phyloP scores from a whole-genome alignment of 345 rosid species.

The Turnera subulata region DNA sequence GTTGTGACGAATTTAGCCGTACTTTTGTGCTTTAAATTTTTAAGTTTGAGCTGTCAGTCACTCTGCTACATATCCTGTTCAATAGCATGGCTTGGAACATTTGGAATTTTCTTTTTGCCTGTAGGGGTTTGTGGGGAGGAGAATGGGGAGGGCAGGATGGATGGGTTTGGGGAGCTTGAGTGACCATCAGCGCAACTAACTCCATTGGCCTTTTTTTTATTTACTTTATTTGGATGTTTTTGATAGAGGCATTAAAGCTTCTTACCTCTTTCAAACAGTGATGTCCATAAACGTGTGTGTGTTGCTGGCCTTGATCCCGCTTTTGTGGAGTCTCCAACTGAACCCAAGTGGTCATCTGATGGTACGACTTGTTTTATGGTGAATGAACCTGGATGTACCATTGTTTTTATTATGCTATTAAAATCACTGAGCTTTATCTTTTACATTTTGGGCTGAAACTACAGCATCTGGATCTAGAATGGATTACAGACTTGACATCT shows the following conservation, averaged over 20 bases:
- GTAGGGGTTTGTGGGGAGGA: no score
- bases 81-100: not conserved
- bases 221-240: not conserved
- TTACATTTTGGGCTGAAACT: no score
- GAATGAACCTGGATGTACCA: not conserved
- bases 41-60: not conserved
- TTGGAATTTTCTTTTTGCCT: no score
- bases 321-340: conserved; percentile 80
- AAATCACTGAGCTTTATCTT: no score
- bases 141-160: no score
- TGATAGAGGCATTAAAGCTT: not conserved
- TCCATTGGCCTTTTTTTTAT: no score
- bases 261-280: conserved; percentile 43
- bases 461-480: not conserved
- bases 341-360: conserved; percentile 88
- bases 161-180: no score
- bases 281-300: conserved; percentile 52
- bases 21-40: not conserved
- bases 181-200: no score
- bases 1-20: no score
- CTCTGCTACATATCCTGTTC: not conserved
- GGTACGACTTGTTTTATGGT: conserved; percentile 39
- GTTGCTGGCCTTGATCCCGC: conserved; percentile 76
- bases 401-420: not conserved
- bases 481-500: not conserved